Base-by-base conservation (phyloP, 768 basidiomycete species). In the Cystofilobasidium capitatum region DNA sequence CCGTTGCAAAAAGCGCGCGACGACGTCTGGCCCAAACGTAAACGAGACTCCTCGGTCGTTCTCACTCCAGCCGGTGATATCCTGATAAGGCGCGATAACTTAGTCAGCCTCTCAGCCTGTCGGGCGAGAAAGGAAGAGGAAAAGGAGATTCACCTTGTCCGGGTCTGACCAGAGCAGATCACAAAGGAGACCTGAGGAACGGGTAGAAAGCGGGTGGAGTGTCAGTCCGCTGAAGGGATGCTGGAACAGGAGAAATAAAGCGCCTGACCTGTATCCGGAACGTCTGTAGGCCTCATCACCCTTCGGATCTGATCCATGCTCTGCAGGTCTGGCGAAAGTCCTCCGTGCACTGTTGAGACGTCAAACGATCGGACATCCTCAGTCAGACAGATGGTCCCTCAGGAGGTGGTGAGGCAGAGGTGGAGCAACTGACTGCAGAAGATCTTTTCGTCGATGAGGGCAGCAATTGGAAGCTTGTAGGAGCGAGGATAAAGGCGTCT, bases 371-470 rank as follows among this genome's bases (percentile, higher is more conserved):
- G 29, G 29, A 20, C 7, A 3, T 1, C 4, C n/a, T 4, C 39
- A 22, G 55, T 65, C 70, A 51, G 40, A 40, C 35, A 42, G 17
- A 26, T 5, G 20, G 22, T 55, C 6, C 44, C 22, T 0, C 35
- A 51, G 49, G 8, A 24, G 45, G 24, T 51, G 8, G n/a, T 9
- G 6, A 51, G 33, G n/a, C 47, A 12, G 47, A 22, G 17, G 31
- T 31, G 29, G 22, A 22, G n/a, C 13, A 7, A 72, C 75, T 71
- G 58, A 77, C 76, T 98, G 60, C 92, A 96, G 79, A 99, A 97
- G 77, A 99, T 99, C 82, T 98, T 99, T 80, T 98, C 94, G 80
- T 98, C 94, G 77, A 99, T 97, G 79, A 99, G 97, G 73, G 94
- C 94, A 58, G 94, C 94, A 77, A 99, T 97, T 42, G 94, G 94